Percentiles rank a stretch among this genome's conserved stretches.
Conservation (phyloP, 371 early-diverging fungal genomes). For the Mortierella sp. region DNA sequence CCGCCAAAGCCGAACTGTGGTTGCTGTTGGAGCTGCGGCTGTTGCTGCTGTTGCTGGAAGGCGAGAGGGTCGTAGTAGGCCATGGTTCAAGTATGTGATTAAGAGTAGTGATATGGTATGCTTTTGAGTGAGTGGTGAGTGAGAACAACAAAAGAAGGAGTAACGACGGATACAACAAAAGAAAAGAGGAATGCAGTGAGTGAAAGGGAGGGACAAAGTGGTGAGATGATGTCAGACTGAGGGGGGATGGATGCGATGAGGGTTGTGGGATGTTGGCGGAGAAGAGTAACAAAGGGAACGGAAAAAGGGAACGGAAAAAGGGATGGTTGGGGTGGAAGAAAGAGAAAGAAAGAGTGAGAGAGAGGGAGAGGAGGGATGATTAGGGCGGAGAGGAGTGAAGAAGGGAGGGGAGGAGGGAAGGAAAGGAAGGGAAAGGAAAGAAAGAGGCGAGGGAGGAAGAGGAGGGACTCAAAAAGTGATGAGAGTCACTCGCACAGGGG, state of each 20-base stretch:
- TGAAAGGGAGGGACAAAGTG: neutral
- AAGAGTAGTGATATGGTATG: conserved; percentile 1
- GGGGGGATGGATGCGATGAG: neutral
- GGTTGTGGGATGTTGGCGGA: neutral
- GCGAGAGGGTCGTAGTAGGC: conserved; percentile 50
- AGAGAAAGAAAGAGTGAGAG: neutral
- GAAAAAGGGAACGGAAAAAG: neutral
- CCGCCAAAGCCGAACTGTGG: conserved; percentile 20
- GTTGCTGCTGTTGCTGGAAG: conserved; percentile 46
- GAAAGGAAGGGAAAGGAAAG: neutral
- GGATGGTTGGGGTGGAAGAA: no score
- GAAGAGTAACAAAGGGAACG: neutral
- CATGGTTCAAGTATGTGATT: conserved; percentile 23
- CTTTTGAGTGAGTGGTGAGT: neutral
- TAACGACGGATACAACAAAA: neutral
- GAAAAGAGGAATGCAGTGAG: conserved; percentile 8
- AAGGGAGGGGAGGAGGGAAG: neutral
- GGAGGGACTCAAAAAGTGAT: neutral
- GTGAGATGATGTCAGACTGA: neutral
- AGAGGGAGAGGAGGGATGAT: conserved; percentile 7
- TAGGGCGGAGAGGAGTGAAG: neutral
- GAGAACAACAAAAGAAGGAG: neutral
- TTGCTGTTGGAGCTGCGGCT: conserved; percentile 23
- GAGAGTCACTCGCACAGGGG: neutral
- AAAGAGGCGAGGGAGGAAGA: neutral